These are phyloP conservation scores for Fragosphaeria purpurea DNA, from an alignment of 2,329 filamentous ascomycete species.

Conservation along the genomic window DNA sequence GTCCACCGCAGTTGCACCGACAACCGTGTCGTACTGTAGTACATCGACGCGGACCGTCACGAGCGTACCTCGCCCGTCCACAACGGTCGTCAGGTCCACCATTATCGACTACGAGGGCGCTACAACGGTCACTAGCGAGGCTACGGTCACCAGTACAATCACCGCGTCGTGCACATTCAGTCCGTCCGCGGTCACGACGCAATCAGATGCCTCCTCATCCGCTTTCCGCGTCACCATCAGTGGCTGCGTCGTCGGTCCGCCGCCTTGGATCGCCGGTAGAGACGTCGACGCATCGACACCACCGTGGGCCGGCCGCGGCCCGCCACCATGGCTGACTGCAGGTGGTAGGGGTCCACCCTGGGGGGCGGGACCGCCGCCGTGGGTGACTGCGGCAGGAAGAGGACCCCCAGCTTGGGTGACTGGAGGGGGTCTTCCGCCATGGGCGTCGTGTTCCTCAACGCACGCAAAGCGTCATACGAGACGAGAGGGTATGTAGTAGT, in stretches of 20 bases:
- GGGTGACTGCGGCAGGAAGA: background rate
- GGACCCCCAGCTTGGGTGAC: slow-evolving; percentile 4
- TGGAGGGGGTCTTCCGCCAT: background rate
- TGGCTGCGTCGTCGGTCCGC: background rate
- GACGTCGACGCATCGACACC: background rate
- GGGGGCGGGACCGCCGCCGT: background rate
- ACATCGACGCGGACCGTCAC: background rate
- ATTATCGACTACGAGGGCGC: background rate
- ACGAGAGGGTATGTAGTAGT: background rate
- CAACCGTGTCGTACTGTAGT: too few species aligned
- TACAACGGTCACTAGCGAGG: background rate
- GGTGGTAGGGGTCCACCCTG: background rate
- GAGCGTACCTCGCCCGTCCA: background rate
- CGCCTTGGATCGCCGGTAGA: background rate
- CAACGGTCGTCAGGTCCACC: background rate
- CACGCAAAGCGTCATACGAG: background rate
- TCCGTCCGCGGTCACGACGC: background rate
- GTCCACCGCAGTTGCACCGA: background rate
- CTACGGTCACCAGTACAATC: background rate
- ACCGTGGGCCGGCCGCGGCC: background rate
- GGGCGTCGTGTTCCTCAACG: background rate
- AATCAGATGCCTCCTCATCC: background rate
- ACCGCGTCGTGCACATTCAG: background rate
- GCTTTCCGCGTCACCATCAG: background rate
- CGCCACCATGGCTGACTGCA: background rate